These are phyloP conservation scores for Colletotrichum euphorbiae DNA, from an alignment of 2,329 filamentous ascomycete genomes.

Conservation along the genomic window DNA sequence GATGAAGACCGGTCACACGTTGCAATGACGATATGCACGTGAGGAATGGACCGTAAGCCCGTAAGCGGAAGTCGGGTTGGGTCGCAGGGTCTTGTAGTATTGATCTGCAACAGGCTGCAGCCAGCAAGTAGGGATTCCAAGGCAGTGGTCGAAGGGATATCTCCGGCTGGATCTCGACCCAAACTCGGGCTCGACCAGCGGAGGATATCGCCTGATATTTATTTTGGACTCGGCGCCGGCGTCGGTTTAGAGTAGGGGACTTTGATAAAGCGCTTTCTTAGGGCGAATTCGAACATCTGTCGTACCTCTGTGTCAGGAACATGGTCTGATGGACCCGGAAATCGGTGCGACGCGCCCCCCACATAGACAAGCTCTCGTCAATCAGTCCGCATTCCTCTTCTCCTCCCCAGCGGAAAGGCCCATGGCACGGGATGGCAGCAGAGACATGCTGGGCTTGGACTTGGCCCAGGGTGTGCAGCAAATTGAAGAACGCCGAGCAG, in stretches of 20 bases:
- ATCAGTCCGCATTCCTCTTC: conserved; percentile 1
- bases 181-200: neutral
- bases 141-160: conserved; percentile 5
- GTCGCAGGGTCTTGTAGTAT: conserved; percentile 16
- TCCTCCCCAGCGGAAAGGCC: neutral
- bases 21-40: conserved; percentile 37
- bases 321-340: conserved; percentile 32
- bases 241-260: conserved; percentile 26
- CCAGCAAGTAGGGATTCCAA: conserved; percentile 32
- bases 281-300: conserved; percentile 3
- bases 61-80: conserved; percentile 20
- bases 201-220: conserved; percentile 33
- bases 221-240: conserved; percentile 9
- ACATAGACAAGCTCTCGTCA: conserved; percentile 29
- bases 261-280: conserved; percentile 24
- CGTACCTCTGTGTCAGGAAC: neutral
- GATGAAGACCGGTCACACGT: conserved; percentile 4
- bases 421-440: neutral
- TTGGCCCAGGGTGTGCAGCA: conserved; percentile 31
- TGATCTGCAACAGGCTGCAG: conserved; percentile 28
- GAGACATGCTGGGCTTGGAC: conserved; percentile 22
- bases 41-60: neutral
- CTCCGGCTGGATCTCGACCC: neutral
- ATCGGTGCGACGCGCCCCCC: conserved; percentile 28
- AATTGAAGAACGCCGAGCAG: neutral